Percentiles rank a stretch among this genome's conserved stretches.
Conservation (phyloP, 495 filamentous ascomycete genomes). For the Letharia lupina region DNA sequence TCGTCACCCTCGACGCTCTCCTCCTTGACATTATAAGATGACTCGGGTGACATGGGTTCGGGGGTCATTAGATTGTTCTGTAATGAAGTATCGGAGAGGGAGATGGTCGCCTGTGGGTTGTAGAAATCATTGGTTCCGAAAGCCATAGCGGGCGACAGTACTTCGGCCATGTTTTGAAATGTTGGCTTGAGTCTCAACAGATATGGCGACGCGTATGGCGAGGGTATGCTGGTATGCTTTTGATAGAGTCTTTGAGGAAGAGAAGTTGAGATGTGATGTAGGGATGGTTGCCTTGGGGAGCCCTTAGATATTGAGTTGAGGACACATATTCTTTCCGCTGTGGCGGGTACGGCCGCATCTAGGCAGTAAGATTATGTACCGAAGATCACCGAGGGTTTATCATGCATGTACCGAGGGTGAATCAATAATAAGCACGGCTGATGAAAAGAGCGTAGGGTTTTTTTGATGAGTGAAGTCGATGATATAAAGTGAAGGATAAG, state of each 20-base stretch:
- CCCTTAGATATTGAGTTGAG: background rate
- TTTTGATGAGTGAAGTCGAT: background rate
- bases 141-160: constrained; percentile 12
- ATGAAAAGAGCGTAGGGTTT: too few relatives aligned
- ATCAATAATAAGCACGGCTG: too few relatives aligned
- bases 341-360: background rate
- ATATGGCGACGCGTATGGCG: background rate
- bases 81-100: constrained; percentile 43
- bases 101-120: constrained; percentile 40
- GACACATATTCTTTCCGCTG: constrained; percentile 6
- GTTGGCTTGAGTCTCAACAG: background rate
- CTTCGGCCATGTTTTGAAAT: constrained; percentile 11
- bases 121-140: constrained; percentile 20
- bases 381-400: background rate
- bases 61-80: constrained; percentile 24
- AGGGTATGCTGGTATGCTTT: background rate
- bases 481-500: background rate
- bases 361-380: background rate
- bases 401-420: too few relatives aligned
- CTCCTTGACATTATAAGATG: constrained; percentile 23
- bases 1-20: constrained; percentile 31
- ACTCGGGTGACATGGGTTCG: constrained; percentile 18
- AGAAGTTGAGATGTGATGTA: background rate
- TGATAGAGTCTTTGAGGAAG: background rate
- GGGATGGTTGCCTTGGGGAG: background rate